Evolutionary conservation across 495 filamentous ascomycete species (phyloP), one percentile per base, ranked within the genome.

Genomic region (Xylaria sp.): DNA sequence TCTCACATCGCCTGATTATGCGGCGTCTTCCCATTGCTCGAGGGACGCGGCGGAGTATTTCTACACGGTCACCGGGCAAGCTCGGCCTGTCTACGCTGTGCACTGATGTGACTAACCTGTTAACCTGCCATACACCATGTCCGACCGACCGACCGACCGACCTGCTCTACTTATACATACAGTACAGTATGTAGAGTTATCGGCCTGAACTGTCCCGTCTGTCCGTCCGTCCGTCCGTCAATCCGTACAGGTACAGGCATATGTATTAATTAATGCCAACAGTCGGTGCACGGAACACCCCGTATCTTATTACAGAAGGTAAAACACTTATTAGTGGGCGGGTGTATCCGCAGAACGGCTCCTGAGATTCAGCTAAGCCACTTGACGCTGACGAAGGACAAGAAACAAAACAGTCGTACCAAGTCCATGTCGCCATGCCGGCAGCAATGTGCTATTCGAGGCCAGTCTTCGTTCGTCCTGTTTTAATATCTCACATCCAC

Each of bases 1-100:
- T 46, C 68, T 63, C 44, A 62, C 44, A n/a, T 70, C 68, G 41
- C 43, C 68, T 70, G 68, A 70, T 55, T 70, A 55, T 52, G 33
- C 48, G 35, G 33, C 33, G 46, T 19, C 48, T 19, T 43, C 37
- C 17, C 19, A 35, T 35, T 59, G 57, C 29, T 17, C 26, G 9
- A 33, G 11, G 26, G 8, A 64, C 41, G 33, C 26, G 41, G 37
- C 17, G 35, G 44, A 66, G 43, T 33, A 31, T 26, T 69, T 19
- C 29, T 55, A 69, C 57, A 69, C 67, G 55, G 67, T 40, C 40
- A 3, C 29, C 55, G 55, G 67, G 55, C 55, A 41, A 31, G 43
- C 46, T 52, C 17, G 62, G 62, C 43, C 29, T 52, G 19, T 29
- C 29, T 59, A 33, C 21, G 57, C n/a, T 11, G 57, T 33, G 6